phyloP scores from a whole-genome alignment of 495 filamentous ascomycete species.

The Polyplosphaeria fusca region DNA sequence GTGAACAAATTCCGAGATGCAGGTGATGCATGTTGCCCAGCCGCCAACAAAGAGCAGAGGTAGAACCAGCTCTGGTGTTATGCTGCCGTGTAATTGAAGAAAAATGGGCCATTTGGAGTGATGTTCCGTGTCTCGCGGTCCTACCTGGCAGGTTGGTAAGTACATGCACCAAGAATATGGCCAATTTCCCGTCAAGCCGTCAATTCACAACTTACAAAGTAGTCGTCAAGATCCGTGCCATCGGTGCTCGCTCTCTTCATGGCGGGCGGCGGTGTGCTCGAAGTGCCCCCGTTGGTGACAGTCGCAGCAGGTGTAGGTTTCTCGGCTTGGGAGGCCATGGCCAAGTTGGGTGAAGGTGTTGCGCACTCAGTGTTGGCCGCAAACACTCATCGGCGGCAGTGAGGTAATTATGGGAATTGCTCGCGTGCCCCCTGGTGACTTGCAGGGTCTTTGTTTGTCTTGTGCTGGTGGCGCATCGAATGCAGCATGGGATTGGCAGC shows the following conservation, averaged over 20 bases:
- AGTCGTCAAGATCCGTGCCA: conserved; percentile 17
- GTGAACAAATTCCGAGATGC: conserved; percentile 54
- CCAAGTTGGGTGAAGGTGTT: too few species aligned
- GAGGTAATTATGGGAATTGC: not conserved
- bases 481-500: not conserved
- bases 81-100: conserved; percentile 30
- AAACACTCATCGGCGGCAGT: not conserved
- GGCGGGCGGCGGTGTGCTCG: not conserved
- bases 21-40: conserved; percentile 70
- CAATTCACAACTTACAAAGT: conserved; percentile 6
- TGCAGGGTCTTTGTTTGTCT: not conserved
- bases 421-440: not conserved
- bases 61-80: conserved; percentile 51
- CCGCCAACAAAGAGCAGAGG: conserved; percentile 63
- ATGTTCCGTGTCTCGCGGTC: conserved; percentile 27
- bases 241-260: conserved; percentile 1
- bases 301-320: not conserved
- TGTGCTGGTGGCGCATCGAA: not conserved
- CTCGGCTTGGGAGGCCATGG: not conserved
- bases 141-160: too few species aligned
- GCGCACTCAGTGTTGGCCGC: not conserved
- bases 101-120: conserved; percentile 34
- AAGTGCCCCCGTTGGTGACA: not conserved
- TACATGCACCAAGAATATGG: not conserved
- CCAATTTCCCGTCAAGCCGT: not conserved